Conservation (phyloP, 139 green algal species). For the Ettlia oleoabundans region DNA sequence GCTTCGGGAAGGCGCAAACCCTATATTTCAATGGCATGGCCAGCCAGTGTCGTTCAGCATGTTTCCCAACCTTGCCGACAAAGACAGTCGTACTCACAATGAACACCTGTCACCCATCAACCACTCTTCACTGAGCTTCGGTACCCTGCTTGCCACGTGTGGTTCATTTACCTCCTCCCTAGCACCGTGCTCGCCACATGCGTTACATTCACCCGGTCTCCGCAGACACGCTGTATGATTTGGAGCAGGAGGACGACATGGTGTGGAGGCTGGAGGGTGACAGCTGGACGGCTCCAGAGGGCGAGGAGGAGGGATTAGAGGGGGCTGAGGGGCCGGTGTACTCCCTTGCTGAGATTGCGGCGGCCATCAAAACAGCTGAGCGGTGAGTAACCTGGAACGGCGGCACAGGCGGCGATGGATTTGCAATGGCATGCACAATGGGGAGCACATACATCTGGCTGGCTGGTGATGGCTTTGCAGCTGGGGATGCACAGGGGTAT, state of each 20-base stretch:
- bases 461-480: background rate
- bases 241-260: constrained; percentile 15
- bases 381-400: background rate
- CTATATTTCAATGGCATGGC: too few species aligned
- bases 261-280: constrained; percentile 1
- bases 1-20: background rate
- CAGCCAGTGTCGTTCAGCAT: too few species aligned
- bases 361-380: background rate
- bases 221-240: constrained; percentile 23
- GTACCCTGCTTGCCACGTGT: too few species aligned
- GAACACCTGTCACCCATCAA: too few species aligned
- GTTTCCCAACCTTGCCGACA: too few species aligned
- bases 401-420: background rate
- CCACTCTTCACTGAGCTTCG: too few species aligned
- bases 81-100: too few species aligned
- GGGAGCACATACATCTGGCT: too few species aligned
- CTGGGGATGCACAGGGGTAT: background rate
- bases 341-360: background rate
- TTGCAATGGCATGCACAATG: background rate
- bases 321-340: background rate
- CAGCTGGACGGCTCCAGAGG: background rate
- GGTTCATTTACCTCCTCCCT: too few species aligned
- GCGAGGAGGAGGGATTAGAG: background rate
- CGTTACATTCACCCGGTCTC: background rate
- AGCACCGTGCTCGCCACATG: background rate